Conservation (phyloP, 2,329 filamentous ascomycete genomes). For the Alternaria gansuensis region DNA sequence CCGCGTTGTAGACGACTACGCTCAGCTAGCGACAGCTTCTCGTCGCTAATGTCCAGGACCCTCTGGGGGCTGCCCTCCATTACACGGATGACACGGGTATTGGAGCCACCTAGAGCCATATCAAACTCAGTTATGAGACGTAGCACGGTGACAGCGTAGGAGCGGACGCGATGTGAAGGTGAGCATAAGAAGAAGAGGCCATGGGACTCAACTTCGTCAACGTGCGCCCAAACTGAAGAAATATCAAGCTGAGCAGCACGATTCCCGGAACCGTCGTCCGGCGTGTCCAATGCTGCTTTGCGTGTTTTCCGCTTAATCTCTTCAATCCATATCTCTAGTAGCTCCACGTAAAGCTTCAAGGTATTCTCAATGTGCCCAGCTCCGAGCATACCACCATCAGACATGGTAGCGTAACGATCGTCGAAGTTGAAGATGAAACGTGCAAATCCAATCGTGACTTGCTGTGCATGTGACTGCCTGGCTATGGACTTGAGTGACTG, state of each 20-base stretch:
- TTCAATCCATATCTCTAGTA: slow-evolving; percentile 96
- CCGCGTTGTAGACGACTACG: slow-evolving; percentile 90
- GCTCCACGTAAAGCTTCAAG: slow-evolving; percentile 87
- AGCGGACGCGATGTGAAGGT: slow-evolving; percentile 86
- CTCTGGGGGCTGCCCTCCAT: slow-evolving; percentile 87
- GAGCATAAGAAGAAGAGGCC: slow-evolving; percentile 97
- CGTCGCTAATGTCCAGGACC: slow-evolving; percentile 91
- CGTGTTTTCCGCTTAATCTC: slow-evolving; percentile 89
- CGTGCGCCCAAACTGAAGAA: slow-evolving; percentile 88
- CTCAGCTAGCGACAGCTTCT: slow-evolving; percentile 89
- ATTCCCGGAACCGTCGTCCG: slow-evolving; percentile 72
- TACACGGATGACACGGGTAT: slow-evolving; percentile 86
- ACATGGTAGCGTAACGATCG: slow-evolving; percentile 96
- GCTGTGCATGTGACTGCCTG: slow-evolving; percentile 88
- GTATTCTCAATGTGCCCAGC: slow-evolving; percentile 95
- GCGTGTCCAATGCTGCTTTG: slow-evolving; percentile 70
- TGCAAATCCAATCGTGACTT: slow-evolving; percentile 95
- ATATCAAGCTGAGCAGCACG: slow-evolving; percentile 82
- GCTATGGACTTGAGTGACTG: slow-evolving; percentile 96
- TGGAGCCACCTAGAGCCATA: slow-evolving; percentile 80
- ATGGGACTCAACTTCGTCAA: slow-evolving; percentile 96
- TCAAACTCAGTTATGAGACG: slow-evolving; percentile 95
- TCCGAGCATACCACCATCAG: slow-evolving; percentile 94
- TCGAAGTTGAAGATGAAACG: slow-evolving; percentile 99
- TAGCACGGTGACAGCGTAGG: slow-evolving; percentile 91